Evolutionary conservation across 345 rosid species (phyloP).

Genomic region (Eucalyptus regnans): DNA sequence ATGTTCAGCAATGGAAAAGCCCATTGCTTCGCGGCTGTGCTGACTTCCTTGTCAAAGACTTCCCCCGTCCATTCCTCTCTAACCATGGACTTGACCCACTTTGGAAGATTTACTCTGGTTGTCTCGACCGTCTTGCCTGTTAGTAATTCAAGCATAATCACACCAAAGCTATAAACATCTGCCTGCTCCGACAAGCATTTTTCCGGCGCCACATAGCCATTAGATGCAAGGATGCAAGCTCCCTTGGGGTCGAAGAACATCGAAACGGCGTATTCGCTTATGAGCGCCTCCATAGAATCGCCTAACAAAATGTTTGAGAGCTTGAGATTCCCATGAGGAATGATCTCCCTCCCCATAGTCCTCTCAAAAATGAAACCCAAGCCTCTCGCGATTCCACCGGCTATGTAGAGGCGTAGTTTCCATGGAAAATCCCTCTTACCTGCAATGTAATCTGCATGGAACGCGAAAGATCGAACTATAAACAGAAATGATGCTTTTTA

Average conservation of each 20-base stretch:
- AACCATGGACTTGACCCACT: slow-evolving; percentile 57
- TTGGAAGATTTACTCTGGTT: slow-evolving; percentile 41
- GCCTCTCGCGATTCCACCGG: slow-evolving; percentile 36
- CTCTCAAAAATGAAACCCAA: slow-evolving; percentile 35
- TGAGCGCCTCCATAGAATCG: slow-evolving; percentile 24
- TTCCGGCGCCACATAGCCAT: slow-evolving; percentile 36
- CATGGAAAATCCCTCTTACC: slow-evolving; percentile 46
- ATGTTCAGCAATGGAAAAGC: slow-evolving; percentile 49
- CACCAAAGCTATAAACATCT: slow-evolving; percentile 45
- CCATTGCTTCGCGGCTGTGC: slow-evolving; percentile 22
- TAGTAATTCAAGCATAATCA: slow-evolving; percentile 39
- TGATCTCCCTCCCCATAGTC: not conserved
- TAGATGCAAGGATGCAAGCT: not conserved
- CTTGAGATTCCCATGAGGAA: slow-evolving; percentile 54
- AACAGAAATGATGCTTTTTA: not conserved
- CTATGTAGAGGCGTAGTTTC: slow-evolving; percentile 34
- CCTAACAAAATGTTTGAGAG: slow-evolving; percentile 43
- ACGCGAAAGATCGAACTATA: not conserved
- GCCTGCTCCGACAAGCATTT: slow-evolving; percentile 21
- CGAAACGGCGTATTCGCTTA: slow-evolving; percentile 36
- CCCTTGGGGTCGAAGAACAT: slow-evolving; percentile 15
- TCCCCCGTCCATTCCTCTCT: slow-evolving; percentile 75
- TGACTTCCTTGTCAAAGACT: slow-evolving; percentile 49
- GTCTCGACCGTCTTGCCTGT: slow-evolving; percentile 43
- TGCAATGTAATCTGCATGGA: slow-evolving; percentile 24